Evolutionary conservation across 1,284 basidiomycete species (phyloP).

Genomic region (Schizophyllum commune): DNA sequence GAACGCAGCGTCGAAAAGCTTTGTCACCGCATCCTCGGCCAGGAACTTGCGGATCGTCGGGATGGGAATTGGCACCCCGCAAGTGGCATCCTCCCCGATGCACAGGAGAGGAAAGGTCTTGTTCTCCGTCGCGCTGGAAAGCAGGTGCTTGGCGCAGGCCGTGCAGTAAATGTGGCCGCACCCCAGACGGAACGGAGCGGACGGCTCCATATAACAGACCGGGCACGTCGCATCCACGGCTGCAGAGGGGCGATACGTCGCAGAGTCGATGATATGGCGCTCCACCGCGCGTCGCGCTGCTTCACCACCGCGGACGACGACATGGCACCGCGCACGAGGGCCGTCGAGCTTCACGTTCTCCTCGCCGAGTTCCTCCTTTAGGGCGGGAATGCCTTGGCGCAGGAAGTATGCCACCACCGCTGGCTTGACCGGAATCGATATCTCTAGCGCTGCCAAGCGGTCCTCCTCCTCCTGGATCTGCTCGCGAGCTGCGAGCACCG

Average conservation of each 20-base stretch:
- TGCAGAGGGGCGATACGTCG: not conserved
- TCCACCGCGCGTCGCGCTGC: not conserved
- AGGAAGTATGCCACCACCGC: not conserved
- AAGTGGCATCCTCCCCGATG: not conserved
- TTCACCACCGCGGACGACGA: not conserved
- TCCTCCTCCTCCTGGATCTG: not conserved
- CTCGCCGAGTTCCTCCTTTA: not conserved
- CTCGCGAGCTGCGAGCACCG: not conserved
- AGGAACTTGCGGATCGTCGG: slow-evolving; percentile 3
- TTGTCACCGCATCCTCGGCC: not conserved
- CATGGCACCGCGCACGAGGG: not conserved
- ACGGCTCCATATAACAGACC: not conserved
- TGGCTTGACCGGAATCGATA: not conserved
- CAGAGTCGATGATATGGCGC: not conserved
- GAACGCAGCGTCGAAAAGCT: slow-evolving; percentile 2
- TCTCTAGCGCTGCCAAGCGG: not conserved
- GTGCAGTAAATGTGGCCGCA: slow-evolving; percentile 3
- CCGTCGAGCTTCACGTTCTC: not conserved
- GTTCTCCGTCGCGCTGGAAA: not conserved
- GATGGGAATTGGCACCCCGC: not conserved
- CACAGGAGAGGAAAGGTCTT: slow-evolving; percentile 2
- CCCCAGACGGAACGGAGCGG: not conserved
- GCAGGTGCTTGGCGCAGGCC: slow-evolving; percentile 1
- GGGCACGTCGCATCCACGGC: not conserved
- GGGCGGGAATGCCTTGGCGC: not conserved